Evolutionary conservation across 2,329 filamentous ascomycete species (phyloP).

Genomic region (Sporothrix mexicana): DNA sequence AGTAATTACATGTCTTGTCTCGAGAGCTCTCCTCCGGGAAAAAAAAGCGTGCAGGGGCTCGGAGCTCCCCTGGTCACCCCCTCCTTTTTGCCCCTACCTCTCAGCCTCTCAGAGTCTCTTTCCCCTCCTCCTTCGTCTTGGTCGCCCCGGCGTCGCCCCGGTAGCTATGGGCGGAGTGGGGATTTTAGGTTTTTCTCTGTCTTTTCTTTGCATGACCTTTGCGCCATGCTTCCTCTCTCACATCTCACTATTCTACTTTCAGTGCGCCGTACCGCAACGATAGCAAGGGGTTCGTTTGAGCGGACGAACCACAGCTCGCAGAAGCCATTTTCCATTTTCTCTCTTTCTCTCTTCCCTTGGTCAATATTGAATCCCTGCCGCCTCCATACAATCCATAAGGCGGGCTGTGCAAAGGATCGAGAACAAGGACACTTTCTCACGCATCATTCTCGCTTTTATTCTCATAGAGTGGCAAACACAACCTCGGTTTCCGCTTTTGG

Average conservation of each 20-base stretch:
- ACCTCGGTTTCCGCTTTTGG: constrained; percentile 18
- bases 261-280: not conserved
- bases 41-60: constrained; percentile 2
- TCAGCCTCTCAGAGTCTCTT: not conserved
- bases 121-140: not conserved
- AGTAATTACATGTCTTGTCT: constrained; percentile 19
- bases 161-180: constrained; percentile 29
- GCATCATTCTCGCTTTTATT: not conserved
- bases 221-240: not conserved
- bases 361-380: not conserved
- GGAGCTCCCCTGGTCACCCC: constrained; percentile 9
- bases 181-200: not conserved
- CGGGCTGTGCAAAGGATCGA: constrained; percentile 22
- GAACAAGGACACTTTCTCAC: not conserved
- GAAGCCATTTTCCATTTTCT: too few species aligned
- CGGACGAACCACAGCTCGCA: constrained; percentile 14
- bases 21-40: not conserved
- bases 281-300: not conserved
- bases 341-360: not conserved
- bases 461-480: too few species aligned
- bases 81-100: not conserved
- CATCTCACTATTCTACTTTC: not conserved
- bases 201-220: not conserved
- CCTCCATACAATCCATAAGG: constrained; percentile 24
- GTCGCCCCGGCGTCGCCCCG: constrained; percentile 31